Conservation (phyloP, 371 early-diverging fungal genomes). For the Apophysomyces ossiformis region DNA sequence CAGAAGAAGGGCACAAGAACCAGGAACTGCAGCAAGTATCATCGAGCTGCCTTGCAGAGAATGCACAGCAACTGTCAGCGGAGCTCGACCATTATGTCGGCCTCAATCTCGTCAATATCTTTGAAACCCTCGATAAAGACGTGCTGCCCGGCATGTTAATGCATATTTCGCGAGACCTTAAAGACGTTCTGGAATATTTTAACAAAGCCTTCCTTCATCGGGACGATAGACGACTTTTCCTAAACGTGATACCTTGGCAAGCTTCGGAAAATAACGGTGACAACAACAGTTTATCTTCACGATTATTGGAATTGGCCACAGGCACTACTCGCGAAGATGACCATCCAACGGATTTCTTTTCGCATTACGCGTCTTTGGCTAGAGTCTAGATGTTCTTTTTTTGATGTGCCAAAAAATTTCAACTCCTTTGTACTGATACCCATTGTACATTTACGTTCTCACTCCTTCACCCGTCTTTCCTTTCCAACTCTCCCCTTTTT, state of each 20-base stretch:
- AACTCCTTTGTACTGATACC: constrained; percentile 5
- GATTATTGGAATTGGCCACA: constrained; percentile 15
- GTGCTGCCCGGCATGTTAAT: constrained; percentile 38
- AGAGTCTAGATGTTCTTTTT: neutral
- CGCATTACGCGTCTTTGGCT: constrained; percentile 3
- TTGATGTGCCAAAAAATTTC: neutral
- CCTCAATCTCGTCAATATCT: constrained; percentile 27
- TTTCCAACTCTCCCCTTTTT: neutral
- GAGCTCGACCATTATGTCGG: constrained; percentile 36
- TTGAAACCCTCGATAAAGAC: constrained; percentile 30
- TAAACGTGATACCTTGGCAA: constrained; percentile 43
- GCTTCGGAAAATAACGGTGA: neutral
- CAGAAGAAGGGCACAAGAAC: neutral
- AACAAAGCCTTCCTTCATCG: constrained; percentile 36
- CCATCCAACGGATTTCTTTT: constrained; percentile 3
- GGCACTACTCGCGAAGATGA: constrained; percentile 13
- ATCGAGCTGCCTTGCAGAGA: constrained; percentile 29
- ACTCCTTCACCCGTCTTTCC: neutral
- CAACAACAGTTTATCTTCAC: neutral
- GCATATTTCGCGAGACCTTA: constrained; percentile 40
- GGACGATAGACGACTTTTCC: constrained; percentile 28
- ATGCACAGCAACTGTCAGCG: constrained; percentile 27
- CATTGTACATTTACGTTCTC: neutral
- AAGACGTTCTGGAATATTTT: constrained; percentile 42
- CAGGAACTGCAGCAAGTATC: constrained; percentile 4